Evolutionary conservation across 345 rosid genomes (phyloP).

Genomic region (Trapa bicornis): DNA sequence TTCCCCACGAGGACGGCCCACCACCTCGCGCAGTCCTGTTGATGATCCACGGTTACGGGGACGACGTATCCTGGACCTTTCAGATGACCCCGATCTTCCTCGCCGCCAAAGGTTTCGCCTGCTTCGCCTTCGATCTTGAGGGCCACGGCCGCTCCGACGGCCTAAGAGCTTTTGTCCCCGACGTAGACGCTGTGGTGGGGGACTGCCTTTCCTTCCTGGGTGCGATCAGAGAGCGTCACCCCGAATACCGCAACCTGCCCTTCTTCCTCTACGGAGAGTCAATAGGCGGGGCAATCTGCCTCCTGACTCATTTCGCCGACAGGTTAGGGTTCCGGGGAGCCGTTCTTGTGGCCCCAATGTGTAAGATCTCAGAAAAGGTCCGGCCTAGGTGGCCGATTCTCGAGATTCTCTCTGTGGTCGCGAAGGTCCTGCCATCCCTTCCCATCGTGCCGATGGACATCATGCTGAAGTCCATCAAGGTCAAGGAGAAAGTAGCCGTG

Average conservation of each 20-base stretch:
- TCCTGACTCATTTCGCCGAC: slow-evolving; percentile 46
- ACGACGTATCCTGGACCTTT: slow-evolving; percentile 76
- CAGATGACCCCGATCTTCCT: slow-evolving; percentile 61
- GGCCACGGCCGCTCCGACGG: slow-evolving; percentile 80
- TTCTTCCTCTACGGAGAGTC: slow-evolving; percentile 69
- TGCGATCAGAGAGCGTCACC: slow-evolving; percentile 27
- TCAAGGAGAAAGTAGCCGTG: slow-evolving; percentile 42
- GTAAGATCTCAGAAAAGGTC: slow-evolving; percentile 61
- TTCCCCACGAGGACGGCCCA: slow-evolving; percentile 32
- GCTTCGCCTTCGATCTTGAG: slow-evolving; percentile 71
- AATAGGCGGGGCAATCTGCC: slow-evolving; percentile 70
- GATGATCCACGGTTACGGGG: slow-evolving; percentile 80
- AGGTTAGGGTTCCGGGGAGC: slow-evolving; percentile 54
- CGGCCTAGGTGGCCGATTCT: slow-evolving; percentile 76
- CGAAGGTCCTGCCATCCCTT: slow-evolving; percentile 55
- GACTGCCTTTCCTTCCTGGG: slow-evolving; percentile 46
- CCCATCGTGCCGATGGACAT: slow-evolving; percentile 73
- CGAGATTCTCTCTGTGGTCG: slow-evolving; percentile 34
- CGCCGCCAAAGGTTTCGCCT: slow-evolving; percentile 67
- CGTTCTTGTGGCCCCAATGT: slow-evolving; percentile 71
- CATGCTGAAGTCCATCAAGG: slow-evolving; percentile 42
- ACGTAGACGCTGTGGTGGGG: slow-evolving; percentile 55
- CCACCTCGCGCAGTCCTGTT: slow-evolving; percentile 54
- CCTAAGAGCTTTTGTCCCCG: slow-evolving; percentile 45
- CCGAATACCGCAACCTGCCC: slow-evolving; percentile 28